These are phyloP conservation scores for Candida schatavii DNA, from an alignment of 805 yeast species.

Conservation along the genomic window DNA sequence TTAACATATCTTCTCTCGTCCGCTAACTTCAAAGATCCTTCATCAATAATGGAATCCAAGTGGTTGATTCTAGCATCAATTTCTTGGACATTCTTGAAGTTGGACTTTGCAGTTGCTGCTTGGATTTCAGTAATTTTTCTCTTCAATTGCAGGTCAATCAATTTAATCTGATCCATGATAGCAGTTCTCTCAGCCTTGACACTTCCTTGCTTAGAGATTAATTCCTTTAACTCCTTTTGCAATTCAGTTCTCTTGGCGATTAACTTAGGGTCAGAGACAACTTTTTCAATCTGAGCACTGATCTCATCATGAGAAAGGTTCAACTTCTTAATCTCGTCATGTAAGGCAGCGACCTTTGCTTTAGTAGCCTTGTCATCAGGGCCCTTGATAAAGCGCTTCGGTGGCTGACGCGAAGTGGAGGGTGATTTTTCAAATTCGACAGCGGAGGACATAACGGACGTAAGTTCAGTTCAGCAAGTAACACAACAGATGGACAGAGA, in stretches of 20 bases:
- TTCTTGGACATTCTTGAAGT: slow-evolving; percentile 64
- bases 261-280: slow-evolving; percentile 29
- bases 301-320: slow-evolving; percentile 53
- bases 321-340: slow-evolving; percentile 60
- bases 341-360: slow-evolving; percentile 51
- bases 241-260: slow-evolving; percentile 31
- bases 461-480: not conserved
- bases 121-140: slow-evolving; percentile 74
- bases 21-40: slow-evolving; percentile 80
- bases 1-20: slow-evolving; percentile 84
- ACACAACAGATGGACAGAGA: not conserved
- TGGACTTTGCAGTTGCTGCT: slow-evolving; percentile 65
- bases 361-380: slow-evolving; percentile 71
- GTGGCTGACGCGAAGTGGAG: slow-evolving; percentile 15
- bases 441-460: not conserved
- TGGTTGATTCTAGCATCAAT: slow-evolving; percentile 62
- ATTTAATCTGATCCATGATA: slow-evolving; percentile 69
- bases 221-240: slow-evolving; percentile 36
- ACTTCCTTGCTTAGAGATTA: slow-evolving; percentile 45
- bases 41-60: slow-evolving; percentile 71
- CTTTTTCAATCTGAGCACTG: slow-evolving; percentile 50
- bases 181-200: slow-evolving; percentile 47
- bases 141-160: slow-evolving; percentile 66
- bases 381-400: slow-evolving; percentile 61
- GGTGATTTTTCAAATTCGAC: not conserved